A percentile compares a stretch with the other conserved stretches of the same genome.
These are phyloP conservation scores for Suillus americanus DNA, from an alignment of 768 basidiomycete species.

Conservation along the genomic window DNA sequence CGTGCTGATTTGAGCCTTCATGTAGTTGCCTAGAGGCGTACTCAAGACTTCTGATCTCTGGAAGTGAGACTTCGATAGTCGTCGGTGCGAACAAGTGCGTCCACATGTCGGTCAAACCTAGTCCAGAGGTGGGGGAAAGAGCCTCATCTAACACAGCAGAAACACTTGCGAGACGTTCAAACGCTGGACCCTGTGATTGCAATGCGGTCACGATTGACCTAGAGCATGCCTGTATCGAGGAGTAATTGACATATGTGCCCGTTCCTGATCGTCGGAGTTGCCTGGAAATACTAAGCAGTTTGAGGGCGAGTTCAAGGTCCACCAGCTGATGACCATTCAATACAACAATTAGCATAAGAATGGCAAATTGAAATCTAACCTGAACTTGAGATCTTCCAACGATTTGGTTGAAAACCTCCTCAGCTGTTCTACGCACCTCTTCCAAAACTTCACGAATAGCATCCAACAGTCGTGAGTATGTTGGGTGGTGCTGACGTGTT, in stretches of 20 bases:
- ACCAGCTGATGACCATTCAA: slow-evolving; percentile 18
- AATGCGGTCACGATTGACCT: slow-evolving; percentile 50
- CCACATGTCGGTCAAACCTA: slow-evolving; percentile 77
- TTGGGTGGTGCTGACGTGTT: not conserved
- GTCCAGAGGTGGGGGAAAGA: slow-evolving; percentile 66
- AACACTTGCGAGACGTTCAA: slow-evolving; percentile 32
- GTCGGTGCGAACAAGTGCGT: slow-evolving; percentile 35
- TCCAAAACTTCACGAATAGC: slow-evolving; percentile 23
- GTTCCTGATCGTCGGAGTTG: slow-evolving; percentile 44
- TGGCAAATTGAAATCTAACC: slow-evolving; percentile 23
- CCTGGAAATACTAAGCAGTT: slow-evolving; percentile 38
- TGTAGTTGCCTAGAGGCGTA: slow-evolving; percentile 1
- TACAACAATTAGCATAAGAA: not conserved
- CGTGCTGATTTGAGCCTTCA: not conserved
- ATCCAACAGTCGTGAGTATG: slow-evolving; percentile 13
- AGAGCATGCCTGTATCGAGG: slow-evolving; percentile 58
- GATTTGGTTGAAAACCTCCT: slow-evolving; percentile 18
- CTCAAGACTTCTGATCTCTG: slow-evolving; percentile 20
- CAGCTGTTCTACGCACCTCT: slow-evolving; percentile 19
- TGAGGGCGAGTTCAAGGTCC: slow-evolving; percentile 33
- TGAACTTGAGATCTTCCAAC: slow-evolving; percentile 14
- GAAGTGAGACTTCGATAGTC: slow-evolving; percentile 15
- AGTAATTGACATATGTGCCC: slow-evolving; percentile 57
- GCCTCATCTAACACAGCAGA: slow-evolving; percentile 43
- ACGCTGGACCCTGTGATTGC: slow-evolving; percentile 31